Evolutionary conservation across 164 flowering plant genomes (phyloP).

Genomic region (Dillenia suffruticosa): DNA sequence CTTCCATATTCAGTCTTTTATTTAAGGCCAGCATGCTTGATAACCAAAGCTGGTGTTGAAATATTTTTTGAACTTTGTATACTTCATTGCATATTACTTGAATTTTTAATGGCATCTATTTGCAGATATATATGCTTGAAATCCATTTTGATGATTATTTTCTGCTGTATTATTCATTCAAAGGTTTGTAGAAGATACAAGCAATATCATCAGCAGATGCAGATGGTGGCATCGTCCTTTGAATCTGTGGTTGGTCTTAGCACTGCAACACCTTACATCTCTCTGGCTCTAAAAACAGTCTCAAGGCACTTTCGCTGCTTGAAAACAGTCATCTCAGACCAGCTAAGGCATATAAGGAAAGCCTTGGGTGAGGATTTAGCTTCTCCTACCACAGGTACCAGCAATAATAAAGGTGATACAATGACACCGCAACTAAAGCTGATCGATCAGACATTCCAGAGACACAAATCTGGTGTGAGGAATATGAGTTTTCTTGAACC

Average conservation of each 20-base stretch:
- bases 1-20: too few species aligned
- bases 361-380: constrained; percentile 56
- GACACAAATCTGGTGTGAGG: constrained; percentile 27
- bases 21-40: too few species aligned
- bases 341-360: constrained; percentile 37
- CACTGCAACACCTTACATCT: constrained; percentile 68
- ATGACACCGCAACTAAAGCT: constrained; percentile 29
- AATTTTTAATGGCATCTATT: neutral
- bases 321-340: constrained; percentile 57
- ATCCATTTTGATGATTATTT: neutral
- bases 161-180: constrained; percentile 1
- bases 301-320: constrained; percentile 58
- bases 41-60: too few species aligned
- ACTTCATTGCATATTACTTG: too few species aligned
- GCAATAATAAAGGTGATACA: constrained; percentile 28
- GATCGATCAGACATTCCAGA: constrained; percentile 34
- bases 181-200: constrained; percentile 76
- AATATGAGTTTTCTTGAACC: constrained; percentile 36
- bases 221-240: constrained; percentile 80
- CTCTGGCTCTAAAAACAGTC: constrained; percentile 56
- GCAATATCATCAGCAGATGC: constrained; percentile 81
- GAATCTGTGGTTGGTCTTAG: constrained; percentile 79
- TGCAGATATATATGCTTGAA: neutral
- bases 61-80: too few species aligned
- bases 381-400: constrained; percentile 28